These are phyloP conservation scores for Neolentinus lepideus DNA, from an alignment of 1,284 basidiomycete genomes.

Conservation along the genomic window DNA sequence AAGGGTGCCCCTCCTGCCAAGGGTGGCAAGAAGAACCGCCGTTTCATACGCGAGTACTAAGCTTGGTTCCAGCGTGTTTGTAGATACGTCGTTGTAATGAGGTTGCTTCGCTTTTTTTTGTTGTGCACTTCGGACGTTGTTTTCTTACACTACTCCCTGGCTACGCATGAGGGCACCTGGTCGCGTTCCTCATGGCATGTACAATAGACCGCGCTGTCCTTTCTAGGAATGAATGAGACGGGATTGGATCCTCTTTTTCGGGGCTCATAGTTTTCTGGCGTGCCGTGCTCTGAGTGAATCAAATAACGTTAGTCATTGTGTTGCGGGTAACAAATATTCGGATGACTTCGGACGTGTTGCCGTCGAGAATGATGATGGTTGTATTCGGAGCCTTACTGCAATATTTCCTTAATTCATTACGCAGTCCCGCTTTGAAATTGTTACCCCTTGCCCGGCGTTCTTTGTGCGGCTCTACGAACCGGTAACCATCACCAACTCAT, in stretches of 20 bases:
- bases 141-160: neutral
- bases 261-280: neutral
- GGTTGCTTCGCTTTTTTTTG: neutral
- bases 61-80: constrained; percentile 11
- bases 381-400: too few species aligned
- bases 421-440: too few species aligned
- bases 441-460: too few species aligned
- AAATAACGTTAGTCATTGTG: too few species aligned
- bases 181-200: neutral
- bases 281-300: neutral
- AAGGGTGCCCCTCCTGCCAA: constrained; percentile 3
- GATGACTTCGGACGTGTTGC: too few species aligned
- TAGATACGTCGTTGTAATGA: neutral
- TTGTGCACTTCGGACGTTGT: neutral
- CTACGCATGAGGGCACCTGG: neutral
- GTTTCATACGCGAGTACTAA: neutral
- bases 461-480: too few species aligned
- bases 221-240: neutral
- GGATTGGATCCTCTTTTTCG: neutral
- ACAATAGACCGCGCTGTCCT: neutral
- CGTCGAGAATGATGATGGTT: too few species aligned
- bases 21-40: constrained; percentile 8
- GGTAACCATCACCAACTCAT: too few species aligned
- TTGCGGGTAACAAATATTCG: too few species aligned
- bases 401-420: too few species aligned